Evolutionary conservation across 108 stramenopile genomes (phyloP), one percentile per base, ranked within the genome.

Genomic region (Fragilaria radians): DNA sequence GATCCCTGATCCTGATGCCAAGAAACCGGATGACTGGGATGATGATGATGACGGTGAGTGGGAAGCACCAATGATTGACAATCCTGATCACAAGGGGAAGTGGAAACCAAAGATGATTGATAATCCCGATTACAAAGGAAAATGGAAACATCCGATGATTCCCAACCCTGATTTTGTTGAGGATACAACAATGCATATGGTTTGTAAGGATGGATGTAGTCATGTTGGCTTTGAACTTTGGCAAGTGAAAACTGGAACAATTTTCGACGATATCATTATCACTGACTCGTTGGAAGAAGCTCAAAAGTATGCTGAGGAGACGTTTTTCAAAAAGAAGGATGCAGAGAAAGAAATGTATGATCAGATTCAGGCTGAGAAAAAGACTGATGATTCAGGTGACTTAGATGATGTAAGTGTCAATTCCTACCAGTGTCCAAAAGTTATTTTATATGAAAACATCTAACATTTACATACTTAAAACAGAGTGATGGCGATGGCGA

Each of bases 11-110:
- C 95, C 95, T 19, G 86, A 83, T 52, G 95, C 98, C 26, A 57
- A 47, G 27, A 96, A 96, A 67, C 98, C 98, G 18, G 96, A 96
- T 33, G 97, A 99, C 71, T 99, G 98, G 98, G 95, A 96, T 80
- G 98, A 97, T 50, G 98, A 96, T 46, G 98, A 97, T 63, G 97
- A 99, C 69, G 98, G 98, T 55, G 95, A 95, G 70, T 98, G 97
- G 97, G 81, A 85, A 54, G 68, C 97, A 23, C 96, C 96, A 9
- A 86, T 94, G 81, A 80, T 99, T 48, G 89, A 95, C 73, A 99
- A 98, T 80, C 97, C 97, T n/a, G 95, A 89, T 4, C 98, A 90
- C 81, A 90, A 94, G 77, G 98, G 98, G 50, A 65, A 64, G 47
- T 99, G 97, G 97, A 81, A 77, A 54, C 96, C 92, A 25, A 93